Evolutionary conservation across 2,329 filamentous ascomycete genomes (phyloP).

Genomic region (Colletotrichum sp.): DNA sequence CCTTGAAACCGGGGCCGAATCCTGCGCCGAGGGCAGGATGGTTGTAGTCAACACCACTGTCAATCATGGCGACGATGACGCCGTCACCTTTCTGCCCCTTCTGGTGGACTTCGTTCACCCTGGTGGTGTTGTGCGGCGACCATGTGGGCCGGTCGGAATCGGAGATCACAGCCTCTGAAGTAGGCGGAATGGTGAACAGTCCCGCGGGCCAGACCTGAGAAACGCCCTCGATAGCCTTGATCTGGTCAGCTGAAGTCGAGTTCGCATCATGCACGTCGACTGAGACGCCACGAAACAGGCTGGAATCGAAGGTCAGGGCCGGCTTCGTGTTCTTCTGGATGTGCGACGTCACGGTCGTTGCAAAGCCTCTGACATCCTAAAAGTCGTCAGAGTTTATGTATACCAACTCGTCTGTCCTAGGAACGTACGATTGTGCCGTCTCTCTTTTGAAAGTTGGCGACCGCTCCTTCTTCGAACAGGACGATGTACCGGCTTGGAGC

Average conservation of each 20-base stretch:
- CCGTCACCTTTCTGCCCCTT: background rate
- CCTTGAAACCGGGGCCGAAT: constrained; percentile 16
- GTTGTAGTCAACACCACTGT: background rate
- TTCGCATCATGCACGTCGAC: background rate
- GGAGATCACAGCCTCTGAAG: background rate
- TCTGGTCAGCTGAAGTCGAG: background rate
- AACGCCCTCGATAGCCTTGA: background rate
- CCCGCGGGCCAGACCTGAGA: background rate
- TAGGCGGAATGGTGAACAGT: background rate
- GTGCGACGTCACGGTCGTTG: background rate
- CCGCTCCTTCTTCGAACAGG: background rate
- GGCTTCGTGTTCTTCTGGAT: background rate
- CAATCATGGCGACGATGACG: background rate
- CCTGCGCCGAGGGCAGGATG: background rate
- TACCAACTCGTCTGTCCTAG: background rate
- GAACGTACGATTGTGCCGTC: background rate
- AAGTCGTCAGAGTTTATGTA: background rate
- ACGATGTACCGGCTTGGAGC: background rate
- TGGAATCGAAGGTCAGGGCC: background rate
- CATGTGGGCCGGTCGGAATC: background rate
- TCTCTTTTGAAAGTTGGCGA: background rate
- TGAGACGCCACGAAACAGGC: background rate
- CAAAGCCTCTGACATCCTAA: background rate
- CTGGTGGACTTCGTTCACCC: background rate
- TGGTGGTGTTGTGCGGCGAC: background rate